Evolutionary conservation across 2,329 filamentous ascomycete genomes (phyloP).

Genomic region (Hortaea werneckii): DNA sequence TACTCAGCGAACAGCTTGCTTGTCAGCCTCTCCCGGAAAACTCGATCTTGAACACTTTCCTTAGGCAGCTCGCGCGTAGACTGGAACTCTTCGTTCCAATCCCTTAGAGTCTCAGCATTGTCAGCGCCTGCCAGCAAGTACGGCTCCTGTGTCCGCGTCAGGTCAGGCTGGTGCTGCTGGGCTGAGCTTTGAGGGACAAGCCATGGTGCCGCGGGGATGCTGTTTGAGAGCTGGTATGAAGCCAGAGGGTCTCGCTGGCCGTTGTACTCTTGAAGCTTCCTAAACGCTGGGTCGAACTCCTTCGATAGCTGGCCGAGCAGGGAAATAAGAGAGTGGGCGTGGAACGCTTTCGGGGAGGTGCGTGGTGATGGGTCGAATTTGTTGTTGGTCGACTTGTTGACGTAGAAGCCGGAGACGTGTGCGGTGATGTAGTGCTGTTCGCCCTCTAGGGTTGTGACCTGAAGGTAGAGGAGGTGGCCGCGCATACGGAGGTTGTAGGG

Average conservation of each 20-base stretch:
- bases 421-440: constrained; percentile 91
- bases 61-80: constrained; percentile 90
- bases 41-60: constrained; percentile 86
- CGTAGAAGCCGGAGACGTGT: constrained; percentile 89
- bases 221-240: constrained; percentile 91
- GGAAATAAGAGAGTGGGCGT: constrained; percentile 76
- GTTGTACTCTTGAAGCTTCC: constrained; percentile 72
- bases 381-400: constrained; percentile 90
- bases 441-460: constrained; percentile 82
- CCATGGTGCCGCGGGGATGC: constrained; percentile 88
- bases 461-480: constrained; percentile 84
- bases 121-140: constrained; percentile 85
- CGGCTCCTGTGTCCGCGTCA: constrained; percentile 83
- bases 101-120: constrained; percentile 84
- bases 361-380: constrained; percentile 89
- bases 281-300: constrained; percentile 69
- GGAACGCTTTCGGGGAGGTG: constrained; percentile 63
- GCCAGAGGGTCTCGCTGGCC: constrained; percentile 77
- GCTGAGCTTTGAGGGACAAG: constrained; percentile 62
- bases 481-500: constrained; percentile 83
- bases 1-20: constrained; percentile 97
- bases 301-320: constrained; percentile 71
- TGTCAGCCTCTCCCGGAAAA: constrained; percentile 87
- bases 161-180: constrained; percentile 65
- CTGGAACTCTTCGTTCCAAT: constrained; percentile 99